These are phyloP conservation scores for Silene noctiflora DNA, from an alignment of 179 eudicot genomes.

Conservation along the genomic window DNA sequence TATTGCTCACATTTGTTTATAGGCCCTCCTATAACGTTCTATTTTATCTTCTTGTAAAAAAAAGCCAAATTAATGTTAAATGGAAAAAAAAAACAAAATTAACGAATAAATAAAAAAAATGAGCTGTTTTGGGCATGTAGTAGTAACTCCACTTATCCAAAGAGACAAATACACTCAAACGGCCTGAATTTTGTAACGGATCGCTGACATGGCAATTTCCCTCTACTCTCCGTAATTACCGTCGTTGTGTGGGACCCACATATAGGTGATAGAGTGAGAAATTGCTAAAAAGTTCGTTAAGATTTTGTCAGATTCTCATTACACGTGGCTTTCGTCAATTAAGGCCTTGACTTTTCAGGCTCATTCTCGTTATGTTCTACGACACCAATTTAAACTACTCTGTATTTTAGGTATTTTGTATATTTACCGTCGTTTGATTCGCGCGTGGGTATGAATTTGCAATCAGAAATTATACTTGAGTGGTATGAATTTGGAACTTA, in stretches of 20 bases:
- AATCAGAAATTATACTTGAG: no score
- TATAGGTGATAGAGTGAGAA: background rate
- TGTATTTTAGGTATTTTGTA: no score
- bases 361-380: background rate
- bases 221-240: background rate
- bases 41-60: background rate
- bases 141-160: background rate
- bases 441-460: no score
- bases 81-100: conserved; percentile 11
- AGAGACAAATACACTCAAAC: conserved; percentile 23
- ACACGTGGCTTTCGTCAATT: conserved; percentile 19
- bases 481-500: no score
- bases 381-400: no score
- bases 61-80: background rate
- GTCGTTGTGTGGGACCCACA: background rate
- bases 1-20: no score
- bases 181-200: conserved; percentile 20
- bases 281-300: background rate
- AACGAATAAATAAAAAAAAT: conserved; percentile 20
- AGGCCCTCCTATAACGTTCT: background rate
- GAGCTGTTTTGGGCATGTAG: background rate
- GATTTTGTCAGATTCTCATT: conserved; percentile 10
- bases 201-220: conserved; percentile 24
- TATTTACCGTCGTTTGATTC: no score
- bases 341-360: background rate